Evolutionary conservation across 805 yeast genomes (phyloP).

Genomic region (Tetrapisispora pingtungensis): DNA sequence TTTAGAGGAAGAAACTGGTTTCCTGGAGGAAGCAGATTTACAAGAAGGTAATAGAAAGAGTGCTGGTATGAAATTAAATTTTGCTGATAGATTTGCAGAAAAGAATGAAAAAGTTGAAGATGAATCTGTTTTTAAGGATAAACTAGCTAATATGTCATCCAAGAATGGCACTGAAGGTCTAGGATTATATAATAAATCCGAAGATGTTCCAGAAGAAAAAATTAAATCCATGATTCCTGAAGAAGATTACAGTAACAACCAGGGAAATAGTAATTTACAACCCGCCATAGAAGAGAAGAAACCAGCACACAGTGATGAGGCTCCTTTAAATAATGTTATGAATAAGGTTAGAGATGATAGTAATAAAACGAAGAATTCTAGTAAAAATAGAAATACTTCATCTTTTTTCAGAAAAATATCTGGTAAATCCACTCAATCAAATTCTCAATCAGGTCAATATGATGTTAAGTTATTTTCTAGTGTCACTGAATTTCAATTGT

Average conservation of each 20-base stretch:
- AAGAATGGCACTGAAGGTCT: conserved; percentile 15
- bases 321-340: conserved; percentile 10
- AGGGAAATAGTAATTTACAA: neutral
- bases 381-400: conserved; percentile 9
- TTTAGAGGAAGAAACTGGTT: neutral
- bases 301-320: conserved; percentile 2
- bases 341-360: conserved; percentile 6
- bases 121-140: conserved; percentile 7
- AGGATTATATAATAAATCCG: conserved; percentile 19
- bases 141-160: conserved; percentile 27
- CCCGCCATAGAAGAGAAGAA: conserved; percentile 14
- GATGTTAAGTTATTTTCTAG: conserved; percentile 23
- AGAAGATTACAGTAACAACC: conserved; percentile 20
- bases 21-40: conserved; percentile 1
- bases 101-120: neutral
- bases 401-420: conserved; percentile 31
- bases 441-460: conserved; percentile 1
- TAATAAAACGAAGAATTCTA: neutral
- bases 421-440: conserved; percentile 6
- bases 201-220: conserved; percentile 1
- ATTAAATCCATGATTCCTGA: conserved; percentile 15
- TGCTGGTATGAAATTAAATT: conserved; percentile 26
- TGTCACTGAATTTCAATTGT: conserved; percentile 42
- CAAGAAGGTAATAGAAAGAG: conserved; percentile 4
- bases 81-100: conserved; percentile 31